Percentiles rank a stretch among this genome's conserved stretches.
Conservation (phyloP, 202 grass and related monocot species). For the Saccharum hybrid region DNA sequence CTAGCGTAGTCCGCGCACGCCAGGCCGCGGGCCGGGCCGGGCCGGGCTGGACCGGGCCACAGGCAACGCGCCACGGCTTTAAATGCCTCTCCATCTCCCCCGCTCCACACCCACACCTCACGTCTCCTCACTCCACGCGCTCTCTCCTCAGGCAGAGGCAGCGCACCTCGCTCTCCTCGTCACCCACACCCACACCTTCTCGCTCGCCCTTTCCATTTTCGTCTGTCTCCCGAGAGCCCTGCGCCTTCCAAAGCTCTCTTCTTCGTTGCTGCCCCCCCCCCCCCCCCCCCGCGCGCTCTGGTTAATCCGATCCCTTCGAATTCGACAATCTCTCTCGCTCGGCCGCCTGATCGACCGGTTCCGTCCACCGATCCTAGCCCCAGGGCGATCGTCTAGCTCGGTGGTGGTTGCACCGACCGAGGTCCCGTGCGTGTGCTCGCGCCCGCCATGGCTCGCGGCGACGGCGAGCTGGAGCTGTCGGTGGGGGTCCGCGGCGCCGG, state of each 20-base stretch:
- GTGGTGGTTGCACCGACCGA: not conserved
- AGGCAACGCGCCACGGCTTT: constrained; percentile 32
- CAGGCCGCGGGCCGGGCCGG: not conserved
- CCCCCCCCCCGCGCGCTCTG: not conserved
- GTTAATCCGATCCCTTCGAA: not conserved
- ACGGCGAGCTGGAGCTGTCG: constrained; percentile 57
- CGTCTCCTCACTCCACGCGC: constrained; percentile 29
- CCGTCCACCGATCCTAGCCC: too few species aligned
- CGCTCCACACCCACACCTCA: constrained; percentile 46
- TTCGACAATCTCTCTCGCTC: not conserved
- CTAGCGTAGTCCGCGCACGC: not conserved
- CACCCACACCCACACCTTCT: constrained; percentile 29
- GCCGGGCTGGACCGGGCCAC: not conserved
- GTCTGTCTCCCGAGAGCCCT: constrained; percentile 28
- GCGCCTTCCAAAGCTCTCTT: not conserved
- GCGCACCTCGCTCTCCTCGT: constrained; percentile 6
- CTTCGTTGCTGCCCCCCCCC: not conserved
- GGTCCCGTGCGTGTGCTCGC: not conserved
- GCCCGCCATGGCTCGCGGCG: constrained; percentile 41
- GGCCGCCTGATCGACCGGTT: not conserved
- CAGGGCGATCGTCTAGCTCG: too few species aligned
- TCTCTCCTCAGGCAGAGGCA: not conserved
- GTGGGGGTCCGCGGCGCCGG: constrained; percentile 37
- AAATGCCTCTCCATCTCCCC: constrained; percentile 28
- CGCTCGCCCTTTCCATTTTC: constrained; percentile 28